Evolutionary conservation across 1,139 yeast genomes (phyloP), one percentile per base, ranked within the genome.

Genomic region (Scheffersomyces stambukii): DNA sequence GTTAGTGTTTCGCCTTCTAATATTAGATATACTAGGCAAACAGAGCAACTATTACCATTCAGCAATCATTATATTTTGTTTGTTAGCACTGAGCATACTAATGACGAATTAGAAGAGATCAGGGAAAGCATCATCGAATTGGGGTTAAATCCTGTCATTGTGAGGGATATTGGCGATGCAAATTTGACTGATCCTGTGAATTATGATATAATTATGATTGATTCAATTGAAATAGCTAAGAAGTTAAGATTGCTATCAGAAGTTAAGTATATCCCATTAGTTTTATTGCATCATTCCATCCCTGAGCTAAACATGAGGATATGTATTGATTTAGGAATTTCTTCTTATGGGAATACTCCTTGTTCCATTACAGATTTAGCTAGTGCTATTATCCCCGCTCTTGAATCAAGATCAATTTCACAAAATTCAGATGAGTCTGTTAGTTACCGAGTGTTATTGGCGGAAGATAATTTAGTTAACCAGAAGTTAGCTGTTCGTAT

Each of bases 261-360:
- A 49, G 82, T 83, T 36, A 83, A 83, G 57, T 83, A 83, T 48
- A 80, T 81, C 45, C 95, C 95, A 7, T 65, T 84, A 45, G 94
- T 83, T 4, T 61, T 84, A 34, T 60, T 84, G 31, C 86, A 81
- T 48, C 89, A 82, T 29, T 77, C 83, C 28, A 72, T 83, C 29
- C 91, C 94, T 3, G 79, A 81, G 36, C 74, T 84, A 46, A 83
- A 82, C 50, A 78, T 85, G 77, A 76, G 88, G 51, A 67, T 77
- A 15, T 85, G 95, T 54, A 70, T 85, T 31, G 95, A 85, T 50
- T 64, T 85, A 44, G 95, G 95, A 46, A 84, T 85, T 35, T 81
- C 91, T 5, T 81, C 93, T 0, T 84, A 83, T 49, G 95, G 95
- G 32, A 85, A 83, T 47, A 82, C 93, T 1, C 95, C 95, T 21